Evolutionary conservation across 2,329 filamentous ascomycete species (phyloP).

Genomic region (Fusarium illudens): DNA sequence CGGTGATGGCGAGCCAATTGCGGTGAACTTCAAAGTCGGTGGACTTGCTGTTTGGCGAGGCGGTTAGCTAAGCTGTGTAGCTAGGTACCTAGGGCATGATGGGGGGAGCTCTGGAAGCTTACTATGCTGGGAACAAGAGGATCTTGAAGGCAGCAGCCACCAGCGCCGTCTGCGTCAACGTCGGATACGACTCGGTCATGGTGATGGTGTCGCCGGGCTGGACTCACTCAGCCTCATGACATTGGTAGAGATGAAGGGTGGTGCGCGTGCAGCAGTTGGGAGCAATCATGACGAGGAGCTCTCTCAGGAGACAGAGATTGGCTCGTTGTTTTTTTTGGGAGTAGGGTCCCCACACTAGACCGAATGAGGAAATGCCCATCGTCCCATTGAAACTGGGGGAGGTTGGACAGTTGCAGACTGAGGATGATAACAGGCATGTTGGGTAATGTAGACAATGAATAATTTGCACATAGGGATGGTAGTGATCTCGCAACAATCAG

Average conservation of each 20-base stretch:
- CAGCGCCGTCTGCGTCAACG: constrained; percentile 87
- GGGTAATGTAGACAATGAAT: neutral
- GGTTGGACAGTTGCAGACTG: neutral
- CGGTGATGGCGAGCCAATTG: constrained; percentile 97
- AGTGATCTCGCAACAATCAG: neutral
- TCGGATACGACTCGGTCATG: constrained; percentile 86
- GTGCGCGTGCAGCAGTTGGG: neutral
- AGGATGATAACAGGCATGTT: neutral
- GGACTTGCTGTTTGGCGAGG: constrained; percentile 74
- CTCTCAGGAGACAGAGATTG: constrained; percentile 26
- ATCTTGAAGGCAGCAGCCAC: constrained; percentile 90
- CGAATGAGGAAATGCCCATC: constrained; percentile 4
- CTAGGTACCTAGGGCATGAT: neutral
- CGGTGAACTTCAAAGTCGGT: constrained; percentile 99
- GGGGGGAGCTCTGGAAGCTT: constrained; percentile 51
- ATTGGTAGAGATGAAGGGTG: constrained; percentile 13
- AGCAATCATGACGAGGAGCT: constrained; percentile 30
- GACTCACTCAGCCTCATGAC: constrained; percentile 36
- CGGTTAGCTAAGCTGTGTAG: constrained; percentile 1
- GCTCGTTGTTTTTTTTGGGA: constrained; percentile 30
- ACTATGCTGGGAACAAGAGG: constrained; percentile 94
- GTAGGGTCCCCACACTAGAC: constrained; percentile 8
- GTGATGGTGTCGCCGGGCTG: constrained; percentile 33
- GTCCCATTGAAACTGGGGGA: neutral
- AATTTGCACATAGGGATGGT: neutral